Conservation (phyloP, 345 rosid genomes). For the Brassica rapa region DNA sequence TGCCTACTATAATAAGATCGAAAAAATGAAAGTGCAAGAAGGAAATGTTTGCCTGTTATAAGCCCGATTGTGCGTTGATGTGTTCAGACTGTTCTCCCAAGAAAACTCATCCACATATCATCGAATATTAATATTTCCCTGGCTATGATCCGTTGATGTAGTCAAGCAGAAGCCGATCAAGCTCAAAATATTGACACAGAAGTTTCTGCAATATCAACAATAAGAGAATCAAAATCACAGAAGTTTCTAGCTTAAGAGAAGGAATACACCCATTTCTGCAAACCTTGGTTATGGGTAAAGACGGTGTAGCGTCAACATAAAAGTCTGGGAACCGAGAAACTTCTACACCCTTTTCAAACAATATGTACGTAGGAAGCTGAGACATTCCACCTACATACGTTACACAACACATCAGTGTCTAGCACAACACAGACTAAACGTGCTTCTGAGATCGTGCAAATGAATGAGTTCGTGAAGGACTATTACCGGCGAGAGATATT, state of each 20-base stretch:
- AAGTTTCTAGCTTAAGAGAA: slow-evolving; percentile 54
- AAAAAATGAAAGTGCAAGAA: slow-evolving; percentile 15
- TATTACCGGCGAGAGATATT: slow-evolving; percentile 74
- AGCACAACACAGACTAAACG: neutral
- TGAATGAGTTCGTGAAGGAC: neutral
- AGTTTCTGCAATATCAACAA: slow-evolving; percentile 62
- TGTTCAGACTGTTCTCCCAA: neutral
- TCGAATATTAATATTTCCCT: neutral
- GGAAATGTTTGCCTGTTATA: slow-evolving; percentile 1
- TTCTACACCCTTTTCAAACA: slow-evolving; percentile 78
- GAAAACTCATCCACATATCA: no score
- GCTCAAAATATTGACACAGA: slow-evolving; percentile 70
- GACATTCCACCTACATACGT: slow-evolving; percentile 58
- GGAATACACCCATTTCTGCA: neutral
- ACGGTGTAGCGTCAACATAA: slow-evolving; percentile 57
- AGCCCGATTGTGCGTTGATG: neutral
- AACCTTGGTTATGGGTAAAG: slow-evolving; percentile 76
- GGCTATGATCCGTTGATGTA: slow-evolving; percentile 63
- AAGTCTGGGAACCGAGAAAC: slow-evolving; percentile 78
- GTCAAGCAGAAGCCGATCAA: slow-evolving; percentile 72
- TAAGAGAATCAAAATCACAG: slow-evolving; percentile 56
- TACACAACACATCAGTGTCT: slow-evolving; percentile 22
- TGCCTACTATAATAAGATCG: neutral
- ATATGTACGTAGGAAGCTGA: slow-evolving; percentile 84
- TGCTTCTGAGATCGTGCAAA: neutral